Conservation (phyloP, 345 rosid genomes). For the Eucalyptus sideroxylon region DNA sequence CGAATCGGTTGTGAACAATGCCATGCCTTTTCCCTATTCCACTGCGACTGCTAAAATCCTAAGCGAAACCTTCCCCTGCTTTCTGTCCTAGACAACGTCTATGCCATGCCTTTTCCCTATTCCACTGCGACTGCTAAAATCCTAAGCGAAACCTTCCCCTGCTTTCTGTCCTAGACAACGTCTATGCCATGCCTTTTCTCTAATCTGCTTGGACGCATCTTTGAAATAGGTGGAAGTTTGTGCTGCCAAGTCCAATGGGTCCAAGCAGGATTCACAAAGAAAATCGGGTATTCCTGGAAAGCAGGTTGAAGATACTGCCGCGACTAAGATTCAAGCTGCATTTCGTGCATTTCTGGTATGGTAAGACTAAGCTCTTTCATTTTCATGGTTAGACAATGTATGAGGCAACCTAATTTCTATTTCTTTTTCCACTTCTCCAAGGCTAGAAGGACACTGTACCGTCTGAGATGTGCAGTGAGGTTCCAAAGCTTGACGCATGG, state of each 20-base stretch:
- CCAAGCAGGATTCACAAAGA: not conserved
- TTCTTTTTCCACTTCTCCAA: not conserved
- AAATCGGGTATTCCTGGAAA: not conserved
- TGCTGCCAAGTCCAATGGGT: slow-evolving; percentile 22
- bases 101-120: not conserved
- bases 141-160: not conserved
- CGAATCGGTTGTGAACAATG: not conserved
- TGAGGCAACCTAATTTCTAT: not conserved
- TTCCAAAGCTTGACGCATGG: slow-evolving; percentile 46
- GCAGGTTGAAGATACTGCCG: slow-evolving; percentile 22
- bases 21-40: not conserved
- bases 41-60: not conserved
- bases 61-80: not conserved
- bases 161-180: not conserved
- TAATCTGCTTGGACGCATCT: not conserved
- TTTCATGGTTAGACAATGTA: not conserved
- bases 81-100: not conserved
- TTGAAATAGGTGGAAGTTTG: not conserved
- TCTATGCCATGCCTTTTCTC: not conserved
- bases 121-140: not conserved
- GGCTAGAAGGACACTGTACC: slow-evolving; percentile 43
- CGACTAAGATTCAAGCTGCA: slow-evolving; percentile 51
- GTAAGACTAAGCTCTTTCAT: not conserved
- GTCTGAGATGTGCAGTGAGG: slow-evolving; percentile 40
- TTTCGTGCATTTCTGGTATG: slow-evolving; percentile 43